Conservation (phyloP, 352 stramenopile genomes). For the Globisporangium spinosum region DNA sequence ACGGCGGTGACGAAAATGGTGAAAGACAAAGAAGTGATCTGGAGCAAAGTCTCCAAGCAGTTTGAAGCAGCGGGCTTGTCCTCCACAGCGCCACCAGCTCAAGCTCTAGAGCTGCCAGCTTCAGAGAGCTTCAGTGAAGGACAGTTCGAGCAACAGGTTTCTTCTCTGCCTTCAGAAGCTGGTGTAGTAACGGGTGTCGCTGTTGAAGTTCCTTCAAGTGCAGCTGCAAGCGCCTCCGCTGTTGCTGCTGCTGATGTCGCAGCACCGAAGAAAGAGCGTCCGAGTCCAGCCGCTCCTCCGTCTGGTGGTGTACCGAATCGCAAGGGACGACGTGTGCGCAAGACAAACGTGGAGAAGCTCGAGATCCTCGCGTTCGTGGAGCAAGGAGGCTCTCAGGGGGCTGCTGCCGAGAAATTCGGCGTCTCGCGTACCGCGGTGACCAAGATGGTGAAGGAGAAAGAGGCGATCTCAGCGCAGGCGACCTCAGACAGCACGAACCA, state of each 20-base stretch:
- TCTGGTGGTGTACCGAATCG: background rate
- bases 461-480: constrained; percentile 68
- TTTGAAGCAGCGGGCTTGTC: background rate
- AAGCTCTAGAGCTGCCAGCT: background rate
- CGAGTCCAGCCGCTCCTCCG: no score
- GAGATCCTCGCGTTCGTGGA: constrained; percentile 81
- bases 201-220: background rate
- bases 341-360: constrained; percentile 82
- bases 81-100: background rate
- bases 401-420: constrained; percentile 74
- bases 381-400: constrained; percentile 67
- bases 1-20: constrained; percentile 59
- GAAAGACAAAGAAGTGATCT: constrained; percentile 47
- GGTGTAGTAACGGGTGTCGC: background rate
- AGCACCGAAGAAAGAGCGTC: constrained; percentile 4
- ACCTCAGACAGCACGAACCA: constrained; percentile 63
- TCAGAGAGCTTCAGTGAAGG: background rate
- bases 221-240: background rate
- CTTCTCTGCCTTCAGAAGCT: background rate
- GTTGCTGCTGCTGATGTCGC: background rate
- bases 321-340: constrained; percentile 68
- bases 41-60: constrained; percentile 9
- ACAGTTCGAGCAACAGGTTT: background rate
- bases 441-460: constrained; percentile 85
- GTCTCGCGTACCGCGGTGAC: constrained; percentile 80